Conservation (phyloP, 768 basidiomycete species). For the Dioszegia crocea region DNA sequence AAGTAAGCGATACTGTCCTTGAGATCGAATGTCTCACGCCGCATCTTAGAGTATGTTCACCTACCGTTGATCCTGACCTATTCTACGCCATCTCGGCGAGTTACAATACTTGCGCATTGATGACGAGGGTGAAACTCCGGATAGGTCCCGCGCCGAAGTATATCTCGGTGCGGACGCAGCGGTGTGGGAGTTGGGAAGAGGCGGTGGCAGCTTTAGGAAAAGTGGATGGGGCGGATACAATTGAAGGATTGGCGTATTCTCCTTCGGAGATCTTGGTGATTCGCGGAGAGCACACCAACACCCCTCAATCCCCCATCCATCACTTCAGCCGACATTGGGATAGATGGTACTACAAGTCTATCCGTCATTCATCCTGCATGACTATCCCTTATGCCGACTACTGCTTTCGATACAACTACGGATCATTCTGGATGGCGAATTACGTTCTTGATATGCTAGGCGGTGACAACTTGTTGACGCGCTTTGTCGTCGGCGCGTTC, state of each 20-base stretch:
- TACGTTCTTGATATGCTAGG: slow-evolving; percentile 18
- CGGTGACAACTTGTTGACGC: slow-evolving; percentile 11
- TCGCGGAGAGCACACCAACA: slow-evolving; percentile 7
- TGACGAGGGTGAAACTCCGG: slow-evolving; percentile 13
- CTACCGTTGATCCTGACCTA: slow-evolving; percentile 6
- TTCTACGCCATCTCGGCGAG: slow-evolving; percentile 23
- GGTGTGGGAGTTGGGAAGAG: background rate
- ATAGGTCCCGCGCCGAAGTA: slow-evolving; percentile 9
- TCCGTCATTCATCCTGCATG: background rate
- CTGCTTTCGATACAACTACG: slow-evolving; percentile 25
- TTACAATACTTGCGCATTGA: slow-evolving; percentile 19
- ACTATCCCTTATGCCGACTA: slow-evolving; percentile 18
- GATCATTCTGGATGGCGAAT: slow-evolving; percentile 22
- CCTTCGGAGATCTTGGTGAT: slow-evolving; percentile 7
- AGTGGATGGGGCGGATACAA: slow-evolving; percentile 2
- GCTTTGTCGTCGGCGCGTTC: slow-evolving; percentile 7
- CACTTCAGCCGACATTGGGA: slow-evolving; percentile 17
- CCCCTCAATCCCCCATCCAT: background rate
- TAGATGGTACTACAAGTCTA: slow-evolving; percentile 22
- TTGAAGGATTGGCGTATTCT: slow-evolving; percentile 17
- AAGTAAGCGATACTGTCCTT: slow-evolving; percentile 17
- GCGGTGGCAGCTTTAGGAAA: slow-evolving; percentile 4
- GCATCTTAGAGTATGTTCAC: background rate
- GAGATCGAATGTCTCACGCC: slow-evolving; percentile 19
- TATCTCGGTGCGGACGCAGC: background rate